These are phyloP conservation scores for Punctularia strigosozonata DNA, from an alignment of 768 basidiomycete genomes.

Conservation along the genomic window DNA sequence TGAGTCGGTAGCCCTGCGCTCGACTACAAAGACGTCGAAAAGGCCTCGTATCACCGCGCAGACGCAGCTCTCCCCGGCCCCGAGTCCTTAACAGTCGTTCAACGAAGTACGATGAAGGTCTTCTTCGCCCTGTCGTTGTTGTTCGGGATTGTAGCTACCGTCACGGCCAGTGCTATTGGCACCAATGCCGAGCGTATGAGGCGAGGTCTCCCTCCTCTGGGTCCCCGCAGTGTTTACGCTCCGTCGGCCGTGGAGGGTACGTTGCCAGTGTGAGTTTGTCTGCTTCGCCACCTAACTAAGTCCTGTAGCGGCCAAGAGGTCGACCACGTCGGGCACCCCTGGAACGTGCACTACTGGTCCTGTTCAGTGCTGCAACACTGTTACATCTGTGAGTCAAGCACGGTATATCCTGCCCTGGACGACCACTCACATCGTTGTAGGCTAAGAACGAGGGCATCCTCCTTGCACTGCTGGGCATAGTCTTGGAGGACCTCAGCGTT, in stretches of 20 bases:
- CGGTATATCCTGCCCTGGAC: not conserved
- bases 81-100: too few species aligned
- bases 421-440: too few species aligned
- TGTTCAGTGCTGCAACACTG: not conserved
- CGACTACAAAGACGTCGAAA: too few species aligned
- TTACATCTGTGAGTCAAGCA: not conserved
- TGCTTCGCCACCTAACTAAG: not conserved
- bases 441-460: not conserved
- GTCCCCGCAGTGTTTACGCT: conserved; percentile 17
- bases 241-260: not conserved
- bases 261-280: conserved; percentile 7
- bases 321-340: conserved; percentile 4
- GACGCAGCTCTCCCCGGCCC: too few species aligned
- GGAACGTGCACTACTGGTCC: not conserved
- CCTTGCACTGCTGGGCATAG: conserved; percentile 7
- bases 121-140: conserved; percentile 21
- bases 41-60: too few species aligned
- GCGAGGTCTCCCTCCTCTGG: conserved; percentile 36
- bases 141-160: conserved; percentile 22
- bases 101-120: too few species aligned
- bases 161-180: conserved; percentile 22
- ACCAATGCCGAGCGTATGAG: conserved; percentile 44
- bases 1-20: too few species aligned
- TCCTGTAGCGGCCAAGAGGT: conserved; percentile 4
- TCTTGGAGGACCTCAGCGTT: conserved; percentile 4